phyloP scores from a whole-genome alignment of 2,329 filamentous ascomycete species.

The Alternaria sp. region DNA sequence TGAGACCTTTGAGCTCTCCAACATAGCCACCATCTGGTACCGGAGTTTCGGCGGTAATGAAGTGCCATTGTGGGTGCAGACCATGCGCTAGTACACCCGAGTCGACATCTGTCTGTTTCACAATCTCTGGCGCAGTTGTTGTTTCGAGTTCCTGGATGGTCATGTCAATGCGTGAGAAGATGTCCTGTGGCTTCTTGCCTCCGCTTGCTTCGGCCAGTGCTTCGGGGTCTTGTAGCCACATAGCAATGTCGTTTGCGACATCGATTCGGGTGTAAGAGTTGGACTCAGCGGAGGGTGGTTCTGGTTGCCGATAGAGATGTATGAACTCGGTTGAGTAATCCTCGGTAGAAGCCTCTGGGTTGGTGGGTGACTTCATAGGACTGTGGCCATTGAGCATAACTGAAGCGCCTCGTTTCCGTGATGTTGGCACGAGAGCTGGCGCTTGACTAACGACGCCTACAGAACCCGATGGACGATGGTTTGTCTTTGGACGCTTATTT shows the following conservation, averaged over 20 bases:
- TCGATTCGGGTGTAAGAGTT: conserved; percentile 80
- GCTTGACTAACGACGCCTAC: conserved; percentile 71
- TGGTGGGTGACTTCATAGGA: conserved; percentile 76
- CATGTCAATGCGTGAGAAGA: conserved; percentile 69
- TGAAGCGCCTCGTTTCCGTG: conserved; percentile 66
- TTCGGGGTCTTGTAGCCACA: conserved; percentile 78
- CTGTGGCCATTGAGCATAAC: conserved; percentile 69
- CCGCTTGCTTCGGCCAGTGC: conserved; percentile 72
- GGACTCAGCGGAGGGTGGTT: conserved; percentile 63
- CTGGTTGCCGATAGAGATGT: conserved; percentile 71
- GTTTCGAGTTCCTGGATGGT: conserved; percentile 61
- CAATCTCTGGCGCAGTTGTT: conserved; percentile 58
- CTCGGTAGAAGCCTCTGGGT: conserved; percentile 69
- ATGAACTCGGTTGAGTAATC: conserved; percentile 78
- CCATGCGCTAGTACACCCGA: conserved; percentile 58
- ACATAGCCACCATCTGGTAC: conserved; percentile 63
- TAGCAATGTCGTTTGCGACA: conserved; percentile 75
- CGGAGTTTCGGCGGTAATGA: conserved; percentile 62
- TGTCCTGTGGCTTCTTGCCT: conserved; percentile 66
- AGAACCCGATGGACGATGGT: conserved; percentile 79
- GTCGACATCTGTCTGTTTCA: conserved; percentile 61
- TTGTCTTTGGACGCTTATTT: conserved; percentile 80
- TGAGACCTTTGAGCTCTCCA: conserved; percentile 72
- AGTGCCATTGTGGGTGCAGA: conserved; percentile 72
- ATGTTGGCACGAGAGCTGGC: conserved; percentile 67